These are phyloP conservation scores for Harringtonia aguacate DNA, from an alignment of 2,329 filamentous ascomycete species.

Conservation along the genomic window DNA sequence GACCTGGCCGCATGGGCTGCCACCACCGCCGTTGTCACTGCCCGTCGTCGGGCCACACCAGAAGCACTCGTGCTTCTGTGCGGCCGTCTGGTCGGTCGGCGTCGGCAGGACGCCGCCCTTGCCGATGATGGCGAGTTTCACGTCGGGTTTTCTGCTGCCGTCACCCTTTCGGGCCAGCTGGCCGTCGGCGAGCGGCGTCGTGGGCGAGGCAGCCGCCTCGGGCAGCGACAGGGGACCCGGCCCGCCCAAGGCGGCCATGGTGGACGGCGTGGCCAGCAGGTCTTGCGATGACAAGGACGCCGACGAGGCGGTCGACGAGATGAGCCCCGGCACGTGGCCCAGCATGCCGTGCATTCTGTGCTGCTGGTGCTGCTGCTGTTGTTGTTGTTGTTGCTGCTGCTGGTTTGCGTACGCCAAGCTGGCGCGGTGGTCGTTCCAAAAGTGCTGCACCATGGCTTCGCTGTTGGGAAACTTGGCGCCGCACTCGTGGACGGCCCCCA, in stretches of 20 bases:
- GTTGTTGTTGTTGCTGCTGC: background rate
- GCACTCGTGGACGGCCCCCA: constrained; percentile 5
- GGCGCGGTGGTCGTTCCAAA: constrained; percentile 10
- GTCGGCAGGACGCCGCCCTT: no score
- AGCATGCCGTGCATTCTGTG: background rate
- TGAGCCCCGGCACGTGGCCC: constrained; percentile 2
- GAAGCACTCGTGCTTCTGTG: constrained; percentile 13
- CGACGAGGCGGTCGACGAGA: constrained; percentile 2
- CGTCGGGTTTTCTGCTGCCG: no score
- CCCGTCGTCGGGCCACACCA: no score
- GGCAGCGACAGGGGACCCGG: background rate
- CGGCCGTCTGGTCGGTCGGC: background rate
- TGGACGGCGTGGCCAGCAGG: constrained; percentile 3
- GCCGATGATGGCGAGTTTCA: no score
- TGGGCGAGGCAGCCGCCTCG: background rate
- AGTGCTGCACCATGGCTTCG: constrained; percentile 13
- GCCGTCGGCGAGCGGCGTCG: background rate
- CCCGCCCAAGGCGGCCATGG: background rate
- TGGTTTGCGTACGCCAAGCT: background rate
- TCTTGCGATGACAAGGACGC: constrained; percentile 7
- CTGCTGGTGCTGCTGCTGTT: background rate
- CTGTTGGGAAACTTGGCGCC: constrained; percentile 12
- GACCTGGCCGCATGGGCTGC: constrained; percentile 16
- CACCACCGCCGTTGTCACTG: constrained; percentile 11
- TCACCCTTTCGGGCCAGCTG: no score